Evolutionary conservation across 2,329 filamentous ascomycete genomes (phyloP).

Genomic region (Gnomoniopsis sp.): DNA sequence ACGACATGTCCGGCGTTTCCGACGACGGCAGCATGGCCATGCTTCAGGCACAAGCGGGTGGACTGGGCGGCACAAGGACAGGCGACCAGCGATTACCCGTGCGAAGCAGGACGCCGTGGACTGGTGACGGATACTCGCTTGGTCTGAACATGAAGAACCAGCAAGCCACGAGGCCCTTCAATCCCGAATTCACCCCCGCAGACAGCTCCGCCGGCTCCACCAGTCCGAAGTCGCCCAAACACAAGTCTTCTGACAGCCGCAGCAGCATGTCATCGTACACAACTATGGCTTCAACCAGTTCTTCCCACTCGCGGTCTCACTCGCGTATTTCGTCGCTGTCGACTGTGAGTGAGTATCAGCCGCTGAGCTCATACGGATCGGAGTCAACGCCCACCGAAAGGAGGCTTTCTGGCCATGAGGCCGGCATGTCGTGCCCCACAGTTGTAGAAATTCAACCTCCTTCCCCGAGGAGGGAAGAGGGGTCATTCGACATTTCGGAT

Average conservation of each 20-base stretch:
- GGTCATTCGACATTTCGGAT: conserved; percentile 8
- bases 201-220: conserved; percentile 13
- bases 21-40: conserved; percentile 8
- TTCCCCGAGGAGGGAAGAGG: conserved; percentile 22
- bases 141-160: conserved; percentile 37
- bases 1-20: conserved; percentile 1
- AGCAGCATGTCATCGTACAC: conserved; percentile 50
- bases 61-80: conserved; percentile 11
- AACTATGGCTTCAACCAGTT: conserved; percentile 38
- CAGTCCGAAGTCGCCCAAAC: conserved; percentile 34
- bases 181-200: conserved; percentile 22
- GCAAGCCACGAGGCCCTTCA: conserved; percentile 23
- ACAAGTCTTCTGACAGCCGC: conserved; percentile 48
- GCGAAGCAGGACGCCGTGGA: conserved; percentile 46
- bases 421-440: conserved; percentile 16
- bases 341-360: conserved; percentile 41
- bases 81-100: conserved; percentile 28
- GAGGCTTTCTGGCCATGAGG: conserved; percentile 26
- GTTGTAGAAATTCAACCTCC: conserved; percentile 21
- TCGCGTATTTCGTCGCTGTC: conserved; percentile 54
- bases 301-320: conserved; percentile 40
- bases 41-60: conserved; percentile 7
- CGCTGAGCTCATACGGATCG: conserved; percentile 30
- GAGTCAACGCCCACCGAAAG: conserved; percentile 37
- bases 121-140: conserved; percentile 47